Evolutionary conservation across 2,329 filamentous ascomycete genomes (phyloP).

Genomic region (Penicillium sp.): DNA sequence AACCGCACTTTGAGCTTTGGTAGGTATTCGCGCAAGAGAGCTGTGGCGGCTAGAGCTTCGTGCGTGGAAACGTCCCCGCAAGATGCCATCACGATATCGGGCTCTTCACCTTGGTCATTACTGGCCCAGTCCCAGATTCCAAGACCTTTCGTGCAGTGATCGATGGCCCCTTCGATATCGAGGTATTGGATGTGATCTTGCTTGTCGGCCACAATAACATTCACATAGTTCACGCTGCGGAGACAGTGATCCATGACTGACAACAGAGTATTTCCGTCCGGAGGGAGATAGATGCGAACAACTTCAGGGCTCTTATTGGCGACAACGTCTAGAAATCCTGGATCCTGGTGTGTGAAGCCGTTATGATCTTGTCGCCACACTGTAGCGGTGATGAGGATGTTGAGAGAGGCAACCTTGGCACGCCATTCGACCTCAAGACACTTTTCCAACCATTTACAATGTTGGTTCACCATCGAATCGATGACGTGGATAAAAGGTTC

Average conservation of each 20-base stretch:
- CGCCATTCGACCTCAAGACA: slow-evolving; percentile 74
- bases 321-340: slow-evolving; percentile 72
- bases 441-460: slow-evolving; percentile 82
- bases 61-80: slow-evolving; percentile 70
- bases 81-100: slow-evolving; percentile 69
- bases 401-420: slow-evolving; percentile 65
- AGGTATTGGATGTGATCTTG: slow-evolving; percentile 72
- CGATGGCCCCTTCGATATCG: slow-evolving; percentile 64
- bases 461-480: slow-evolving; percentile 79
- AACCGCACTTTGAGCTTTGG: slow-evolving; percentile 69
- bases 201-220: slow-evolving; percentile 74
- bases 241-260: slow-evolving; percentile 72
- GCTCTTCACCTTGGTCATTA: slow-evolving; percentile 62
- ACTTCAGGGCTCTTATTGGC: slow-evolving; percentile 75
- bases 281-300: slow-evolving; percentile 73
- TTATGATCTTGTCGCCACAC: slow-evolving; percentile 82
- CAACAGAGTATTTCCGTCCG: slow-evolving; percentile 71
- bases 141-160: slow-evolving; percentile 71
- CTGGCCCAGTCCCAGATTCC: slow-evolving; percentile 74
- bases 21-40: slow-evolving; percentile 64
- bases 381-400: slow-evolving; percentile 71
- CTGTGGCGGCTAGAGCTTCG: slow-evolving; percentile 68
- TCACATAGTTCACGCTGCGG: slow-evolving; percentile 69
- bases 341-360: slow-evolving; percentile 75
- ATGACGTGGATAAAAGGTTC: slow-evolving; percentile 79